A percentile compares a stretch with the other conserved stretches of the same genome.
phyloP scores from a whole-genome alignment of 1,284 basidiomycete genomes.

The Rhodotorula sp. region DNA sequence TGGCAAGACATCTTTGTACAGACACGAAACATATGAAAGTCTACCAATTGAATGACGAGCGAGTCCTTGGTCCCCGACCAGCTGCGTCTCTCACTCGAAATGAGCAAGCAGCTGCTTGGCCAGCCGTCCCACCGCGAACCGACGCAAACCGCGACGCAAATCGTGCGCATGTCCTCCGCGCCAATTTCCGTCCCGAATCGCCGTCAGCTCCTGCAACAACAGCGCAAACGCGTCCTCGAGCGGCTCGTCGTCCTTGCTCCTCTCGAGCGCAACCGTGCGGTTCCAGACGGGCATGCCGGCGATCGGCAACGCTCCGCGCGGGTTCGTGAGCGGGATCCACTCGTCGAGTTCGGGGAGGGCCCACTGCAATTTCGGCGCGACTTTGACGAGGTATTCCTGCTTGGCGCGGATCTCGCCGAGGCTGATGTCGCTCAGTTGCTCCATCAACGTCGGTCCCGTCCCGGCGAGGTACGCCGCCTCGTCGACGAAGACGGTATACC shows the following conservation, averaged over 20 bases:
- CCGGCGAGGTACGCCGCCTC: constrained; percentile 35
- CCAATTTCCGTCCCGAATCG: constrained; percentile 33
- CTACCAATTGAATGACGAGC: no score
- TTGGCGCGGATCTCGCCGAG: constrained; percentile 22
- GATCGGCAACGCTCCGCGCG: neutral
- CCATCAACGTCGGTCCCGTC: constrained; percentile 26
- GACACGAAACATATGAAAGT: no score
- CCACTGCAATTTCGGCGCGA: constrained; percentile 34
- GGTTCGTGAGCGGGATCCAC: constrained; percentile 5
- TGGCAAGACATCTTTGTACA: no score
- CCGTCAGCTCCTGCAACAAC: constrained; percentile 32
- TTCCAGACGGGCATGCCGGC: constrained; percentile 16
- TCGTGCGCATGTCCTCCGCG: constrained; percentile 26
- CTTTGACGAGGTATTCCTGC: constrained; percentile 30
- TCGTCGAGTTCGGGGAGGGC: constrained; percentile 25
- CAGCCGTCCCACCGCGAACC: constrained; percentile 13
- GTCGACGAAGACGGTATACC: constrained; percentile 37
- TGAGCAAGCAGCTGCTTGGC: neutral
- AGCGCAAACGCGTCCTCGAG: constrained; percentile 33
- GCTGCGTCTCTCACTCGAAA: neutral
- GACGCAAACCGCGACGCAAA: constrained; percentile 15
- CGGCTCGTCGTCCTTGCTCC: constrained; percentile 7
- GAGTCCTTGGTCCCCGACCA: no score
- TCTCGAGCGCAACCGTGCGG: constrained; percentile 9
- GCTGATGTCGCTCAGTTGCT: constrained; percentile 26